phyloP scores from a whole-genome alignment of 2,329 filamentous ascomycete species.

The Xylariaceae sp. region DNA sequence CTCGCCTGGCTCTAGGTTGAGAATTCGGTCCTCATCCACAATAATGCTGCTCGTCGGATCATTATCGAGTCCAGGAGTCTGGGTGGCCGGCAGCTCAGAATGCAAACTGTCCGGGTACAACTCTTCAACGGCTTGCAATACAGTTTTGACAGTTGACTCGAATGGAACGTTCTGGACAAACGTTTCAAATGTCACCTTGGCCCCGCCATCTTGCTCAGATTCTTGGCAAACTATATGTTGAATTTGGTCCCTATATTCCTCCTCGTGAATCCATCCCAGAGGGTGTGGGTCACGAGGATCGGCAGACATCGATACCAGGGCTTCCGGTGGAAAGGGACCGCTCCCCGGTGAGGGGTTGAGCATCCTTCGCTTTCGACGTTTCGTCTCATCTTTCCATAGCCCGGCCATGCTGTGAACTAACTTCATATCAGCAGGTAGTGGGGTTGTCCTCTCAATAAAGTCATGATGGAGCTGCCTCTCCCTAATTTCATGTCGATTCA shows the following conservation, averaged over 20 bases:
- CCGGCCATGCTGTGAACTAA: slow-evolving; percentile 91
- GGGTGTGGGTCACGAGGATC: slow-evolving; percentile 64
- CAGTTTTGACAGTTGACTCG: slow-evolving; percentile 63
- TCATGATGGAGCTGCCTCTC: slow-evolving; percentile 79
- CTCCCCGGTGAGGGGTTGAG: slow-evolving; percentile 57
- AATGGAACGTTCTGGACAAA: slow-evolving; percentile 54
- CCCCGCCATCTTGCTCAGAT: slow-evolving; percentile 40
- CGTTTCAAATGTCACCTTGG: slow-evolving; percentile 53
- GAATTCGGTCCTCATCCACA: slow-evolving; percentile 59
- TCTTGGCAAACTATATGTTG: slow-evolving; percentile 60
- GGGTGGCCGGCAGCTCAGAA: slow-evolving; percentile 40
- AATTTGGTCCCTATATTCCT: slow-evolving; percentile 68
- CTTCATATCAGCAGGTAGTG: slow-evolving; percentile 63
- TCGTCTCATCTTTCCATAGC: slow-evolving; percentile 85
- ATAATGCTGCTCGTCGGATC: slow-evolving; percentile 44
- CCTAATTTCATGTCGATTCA: slow-evolving; percentile 71
- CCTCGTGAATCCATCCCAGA: slow-evolving; percentile 91
- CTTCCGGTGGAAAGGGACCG: slow-evolving; percentile 75
- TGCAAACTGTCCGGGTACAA: slow-evolving; percentile 66
- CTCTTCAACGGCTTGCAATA: slow-evolving; percentile 79
- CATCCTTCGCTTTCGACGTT: slow-evolving; percentile 68
- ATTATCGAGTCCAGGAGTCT: slow-evolving; percentile 27
- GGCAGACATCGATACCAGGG: slow-evolving; percentile 81
- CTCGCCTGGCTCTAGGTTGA: slow-evolving; percentile 41
- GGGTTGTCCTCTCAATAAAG: slow-evolving; percentile 67